Evolutionary conservation across 169 alveolate genomes (phyloP).

Genomic region (Fabrea salina): DNA sequence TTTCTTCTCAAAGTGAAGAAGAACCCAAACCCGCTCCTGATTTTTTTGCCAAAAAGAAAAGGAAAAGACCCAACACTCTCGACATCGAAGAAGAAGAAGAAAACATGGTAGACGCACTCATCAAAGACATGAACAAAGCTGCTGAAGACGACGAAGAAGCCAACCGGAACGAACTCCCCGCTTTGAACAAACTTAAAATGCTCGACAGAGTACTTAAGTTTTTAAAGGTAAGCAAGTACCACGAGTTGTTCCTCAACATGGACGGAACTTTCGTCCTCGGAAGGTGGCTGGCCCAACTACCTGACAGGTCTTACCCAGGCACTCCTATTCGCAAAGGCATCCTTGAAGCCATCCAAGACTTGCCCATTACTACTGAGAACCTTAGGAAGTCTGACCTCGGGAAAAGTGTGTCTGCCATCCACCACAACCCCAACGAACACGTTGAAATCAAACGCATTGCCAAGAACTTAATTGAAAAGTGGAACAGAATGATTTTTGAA

Average conservation of each 20-base stretch:
- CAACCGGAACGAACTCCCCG: background rate
- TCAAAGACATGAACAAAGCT: constrained; percentile 10
- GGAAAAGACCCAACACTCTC: background rate
- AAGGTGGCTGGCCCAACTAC: background rate
- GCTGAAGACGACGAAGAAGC: constrained; percentile 4
- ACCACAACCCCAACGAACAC: background rate
- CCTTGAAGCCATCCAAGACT: background rate
- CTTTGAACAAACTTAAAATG: constrained; percentile 6
- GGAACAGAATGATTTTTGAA: constrained; percentile 2
- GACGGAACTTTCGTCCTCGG: background rate
- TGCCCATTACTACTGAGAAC: background rate
- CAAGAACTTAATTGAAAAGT: background rate
- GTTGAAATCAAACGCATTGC: background rate
- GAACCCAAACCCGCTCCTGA: background rate
- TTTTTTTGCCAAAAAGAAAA: background rate
- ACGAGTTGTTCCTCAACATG: background rate
- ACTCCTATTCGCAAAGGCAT: background rate
- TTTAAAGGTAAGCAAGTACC: constrained; percentile 1
- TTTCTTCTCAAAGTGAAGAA: background rate
- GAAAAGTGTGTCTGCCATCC: constrained; percentile 10
- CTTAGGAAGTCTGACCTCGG: background rate
- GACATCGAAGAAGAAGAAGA: constrained; percentile 18
- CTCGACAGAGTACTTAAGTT: constrained; percentile 2
- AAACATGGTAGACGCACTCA: background rate
- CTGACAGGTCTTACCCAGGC: constrained; percentile 16